These are phyloP conservation scores for Fistulina hepatica DNA, from an alignment of 1,284 basidiomycete genomes.

Conservation along the genomic window DNA sequence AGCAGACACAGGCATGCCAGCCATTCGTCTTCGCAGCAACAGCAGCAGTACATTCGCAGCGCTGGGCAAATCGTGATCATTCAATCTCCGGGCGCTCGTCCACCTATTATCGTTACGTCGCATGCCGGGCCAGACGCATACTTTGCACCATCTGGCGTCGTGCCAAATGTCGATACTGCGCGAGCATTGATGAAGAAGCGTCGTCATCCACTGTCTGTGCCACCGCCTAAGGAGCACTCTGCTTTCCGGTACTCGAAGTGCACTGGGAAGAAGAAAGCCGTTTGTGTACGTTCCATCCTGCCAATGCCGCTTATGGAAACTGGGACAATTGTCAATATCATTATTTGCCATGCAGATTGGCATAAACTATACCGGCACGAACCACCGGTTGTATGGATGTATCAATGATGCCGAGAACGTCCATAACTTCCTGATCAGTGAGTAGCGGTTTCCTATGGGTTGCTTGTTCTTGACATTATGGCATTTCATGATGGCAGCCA, in stretches of 20 bases:
- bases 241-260: conserved; percentile 60
- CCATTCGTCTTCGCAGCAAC: neutral
- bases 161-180: too few species aligned
- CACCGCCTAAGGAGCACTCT: conserved; percentile 1
- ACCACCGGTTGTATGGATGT: conserved; percentile 60
- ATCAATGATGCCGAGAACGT: conserved; percentile 76
- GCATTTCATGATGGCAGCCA: too few species aligned
- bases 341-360: conserved; percentile 40
- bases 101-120: too few species aligned
- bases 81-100: neutral
- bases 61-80: neutral
- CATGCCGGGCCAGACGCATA: neutral
- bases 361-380: conserved; percentile 67
- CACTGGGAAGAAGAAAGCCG: conserved; percentile 58
- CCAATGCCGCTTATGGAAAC: conserved; percentile 7
- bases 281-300: conserved; percentile 42
- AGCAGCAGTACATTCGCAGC: neutral
- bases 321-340: neutral
- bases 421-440: conserved; percentile 58
- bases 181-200: too few species aligned
- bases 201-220: neutral
- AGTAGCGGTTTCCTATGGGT: conserved; percentile 18
- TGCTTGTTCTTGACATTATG: neutral
- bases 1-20: neutral
- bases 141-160: too few species aligned